A percentile compares a stretch with the other conserved stretches of the same genome.
phyloP scores from a whole-genome alignment of 2,329 filamentous ascomycete genomes.

The Colletotrichum sp. region DNA sequence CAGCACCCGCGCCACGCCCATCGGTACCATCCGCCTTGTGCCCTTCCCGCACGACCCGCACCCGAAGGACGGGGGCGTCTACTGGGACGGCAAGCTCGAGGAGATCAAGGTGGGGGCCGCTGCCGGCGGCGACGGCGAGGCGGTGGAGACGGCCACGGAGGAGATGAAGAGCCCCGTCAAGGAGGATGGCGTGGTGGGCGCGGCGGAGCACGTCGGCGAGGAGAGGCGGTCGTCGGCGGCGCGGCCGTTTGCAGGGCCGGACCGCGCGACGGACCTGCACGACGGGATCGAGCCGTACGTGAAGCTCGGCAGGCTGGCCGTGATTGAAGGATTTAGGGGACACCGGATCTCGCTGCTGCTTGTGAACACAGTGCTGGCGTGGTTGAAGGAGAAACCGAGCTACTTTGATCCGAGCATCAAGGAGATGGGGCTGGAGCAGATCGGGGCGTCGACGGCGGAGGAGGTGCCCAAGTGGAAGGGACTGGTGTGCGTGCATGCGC shows the following conservation, averaged over 20 bases:
- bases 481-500: conserved; percentile 80
- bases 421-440: conserved; percentile 47
- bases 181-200: conserved; percentile 21
- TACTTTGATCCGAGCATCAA: conserved; percentile 57
- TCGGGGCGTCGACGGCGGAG: conserved; percentile 41
- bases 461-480: conserved; percentile 58
- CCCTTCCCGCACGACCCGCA: conserved; percentile 79
- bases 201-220: conserved; percentile 24
- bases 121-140: conserved; percentile 15
- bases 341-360: conserved; percentile 69
- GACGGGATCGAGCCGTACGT: conserved; percentile 77
- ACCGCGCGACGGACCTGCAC: conserved; percentile 56
- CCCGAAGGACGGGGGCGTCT: conserved; percentile 54
- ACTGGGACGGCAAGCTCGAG: conserved; percentile 48
- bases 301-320: conserved; percentile 80
- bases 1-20: conserved; percentile 55
- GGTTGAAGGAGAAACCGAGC: conserved; percentile 66
- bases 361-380: conserved; percentile 71
- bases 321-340: conserved; percentile 69
- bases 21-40: conserved; percentile 80
- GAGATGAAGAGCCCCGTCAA: background rate
- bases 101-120: conserved; percentile 22
- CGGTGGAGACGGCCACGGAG: conserved; percentile 22
- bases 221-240: background rate
- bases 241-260: conserved; percentile 25